phyloP scores from a whole-genome alignment of 2,329 filamentous ascomycete genomes.

The Ophiostoma ips region DNA sequence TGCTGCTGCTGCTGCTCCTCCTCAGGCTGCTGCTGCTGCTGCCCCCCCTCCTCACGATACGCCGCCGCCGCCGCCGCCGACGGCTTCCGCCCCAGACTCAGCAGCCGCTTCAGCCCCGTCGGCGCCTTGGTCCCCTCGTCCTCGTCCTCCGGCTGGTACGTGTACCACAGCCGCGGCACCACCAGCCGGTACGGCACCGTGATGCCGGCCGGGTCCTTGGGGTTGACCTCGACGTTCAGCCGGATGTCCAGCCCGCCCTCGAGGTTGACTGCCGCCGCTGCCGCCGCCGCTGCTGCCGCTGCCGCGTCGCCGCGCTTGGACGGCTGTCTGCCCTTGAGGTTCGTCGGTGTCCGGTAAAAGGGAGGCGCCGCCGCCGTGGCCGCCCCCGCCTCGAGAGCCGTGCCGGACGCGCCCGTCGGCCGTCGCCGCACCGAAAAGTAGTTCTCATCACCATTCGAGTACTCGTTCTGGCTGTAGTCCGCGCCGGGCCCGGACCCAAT shows the following conservation, averaged over 20 bases:
- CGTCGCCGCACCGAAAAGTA: conserved; percentile 36
- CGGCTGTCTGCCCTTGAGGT: conserved; percentile 41
- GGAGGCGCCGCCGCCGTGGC: conserved; percentile 14
- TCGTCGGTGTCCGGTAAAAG: conserved; percentile 59
- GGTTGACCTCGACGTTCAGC: conserved; percentile 78
- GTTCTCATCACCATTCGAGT: conserved; percentile 40
- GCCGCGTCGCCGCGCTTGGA: conserved; percentile 38
- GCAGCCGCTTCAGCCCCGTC: conserved; percentile 29
- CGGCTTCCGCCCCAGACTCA: conserved; percentile 28
- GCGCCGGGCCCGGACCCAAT: conserved; percentile 21
- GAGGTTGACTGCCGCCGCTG: conserved; percentile 66
- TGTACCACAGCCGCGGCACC: conserved; percentile 61
- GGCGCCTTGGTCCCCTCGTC: conserved; percentile 21
- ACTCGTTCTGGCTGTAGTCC: conserved; percentile 33
- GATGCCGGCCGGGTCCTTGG: conserved; percentile 72
- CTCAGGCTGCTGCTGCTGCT: neutral
- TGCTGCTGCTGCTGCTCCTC: neutral
- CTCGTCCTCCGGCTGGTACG: conserved; percentile 29
- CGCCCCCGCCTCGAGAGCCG: neutral
- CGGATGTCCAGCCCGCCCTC: conserved; percentile 76
- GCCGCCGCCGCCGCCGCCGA: too few species aligned
- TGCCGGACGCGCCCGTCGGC: conserved; percentile 8
- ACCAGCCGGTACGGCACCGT: conserved; percentile 79
- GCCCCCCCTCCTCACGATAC: too few species aligned
- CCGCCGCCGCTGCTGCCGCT: too few species aligned